Evolutionary conservation across 768 basidiomycete species (phyloP).

Genomic region (Naganishia antarctica): DNA sequence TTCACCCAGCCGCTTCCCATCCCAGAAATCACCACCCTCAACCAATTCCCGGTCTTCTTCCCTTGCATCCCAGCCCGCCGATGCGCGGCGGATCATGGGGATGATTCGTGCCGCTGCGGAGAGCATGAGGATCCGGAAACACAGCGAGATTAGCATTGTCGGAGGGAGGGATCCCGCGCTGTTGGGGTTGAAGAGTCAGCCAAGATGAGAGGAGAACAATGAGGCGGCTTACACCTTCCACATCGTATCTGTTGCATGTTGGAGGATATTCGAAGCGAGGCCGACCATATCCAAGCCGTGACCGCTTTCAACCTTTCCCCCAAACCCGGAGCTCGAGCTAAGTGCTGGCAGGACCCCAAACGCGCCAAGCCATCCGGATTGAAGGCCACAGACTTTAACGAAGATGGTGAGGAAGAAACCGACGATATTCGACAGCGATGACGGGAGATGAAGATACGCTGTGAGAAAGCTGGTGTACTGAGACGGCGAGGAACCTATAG

Average conservation of each 20-base stretch:
- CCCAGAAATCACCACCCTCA: constrained; percentile 39
- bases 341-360: constrained; percentile 3
- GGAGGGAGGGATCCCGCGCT: constrained; percentile 40
- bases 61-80: constrained; percentile 41
- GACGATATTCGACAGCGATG: constrained; percentile 12
- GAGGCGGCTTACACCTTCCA: constrained; percentile 20
- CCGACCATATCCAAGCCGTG: constrained; percentile 24
- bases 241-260: constrained; percentile 24
- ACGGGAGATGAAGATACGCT: constrained; percentile 4
- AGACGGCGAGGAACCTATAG: background rate
- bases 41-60: constrained; percentile 28
- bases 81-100: constrained; percentile 44
- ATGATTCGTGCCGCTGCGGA: constrained; percentile 47
- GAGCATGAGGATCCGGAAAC: constrained; percentile 48
- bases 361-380: constrained; percentile 9
- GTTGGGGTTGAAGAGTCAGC: background rate
- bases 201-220: background rate
- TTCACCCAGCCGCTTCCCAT: constrained; percentile 42
- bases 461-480: constrained; percentile 2
- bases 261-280: constrained; percentile 23
- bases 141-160: constrained; percentile 44
- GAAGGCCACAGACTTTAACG: constrained; percentile 9
- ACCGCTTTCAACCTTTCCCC: background rate
- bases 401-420: constrained; percentile 15
- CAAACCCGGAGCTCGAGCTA: background rate